Evolutionary conservation across 2,329 filamentous ascomycete species (phyloP).

Genomic region (Aspergillus oerlinghausenensis): DNA sequence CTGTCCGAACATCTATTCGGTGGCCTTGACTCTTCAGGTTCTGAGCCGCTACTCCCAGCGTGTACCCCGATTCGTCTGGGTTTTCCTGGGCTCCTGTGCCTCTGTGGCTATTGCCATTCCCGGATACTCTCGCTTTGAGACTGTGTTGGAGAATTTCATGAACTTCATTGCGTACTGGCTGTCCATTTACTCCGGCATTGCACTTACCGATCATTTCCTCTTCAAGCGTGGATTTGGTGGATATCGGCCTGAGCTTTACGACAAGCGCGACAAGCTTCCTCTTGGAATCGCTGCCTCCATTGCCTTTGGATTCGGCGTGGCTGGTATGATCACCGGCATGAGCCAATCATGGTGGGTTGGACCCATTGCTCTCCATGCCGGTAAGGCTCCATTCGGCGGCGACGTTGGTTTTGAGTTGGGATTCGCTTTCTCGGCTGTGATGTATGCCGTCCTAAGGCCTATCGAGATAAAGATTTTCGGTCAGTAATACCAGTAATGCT

Average conservation of each 20-base stretch:
- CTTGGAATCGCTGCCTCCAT: slow-evolving; percentile 58
- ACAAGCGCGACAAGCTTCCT: slow-evolving; percentile 55
- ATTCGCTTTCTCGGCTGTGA: slow-evolving; percentile 55
- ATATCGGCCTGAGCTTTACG: slow-evolving; percentile 58
- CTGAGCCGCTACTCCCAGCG: slow-evolving; percentile 55
- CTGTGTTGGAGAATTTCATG: slow-evolving; percentile 67
- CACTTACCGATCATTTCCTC: slow-evolving; percentile 62
- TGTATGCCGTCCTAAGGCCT: slow-evolving; percentile 50
- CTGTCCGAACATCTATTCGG: slow-evolving; percentile 68
- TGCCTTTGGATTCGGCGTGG: slow-evolving; percentile 61
- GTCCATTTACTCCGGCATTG: slow-evolving; percentile 66
- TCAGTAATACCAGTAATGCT: slow-evolving; percentile 25
- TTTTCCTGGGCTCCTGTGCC: slow-evolving; percentile 55
- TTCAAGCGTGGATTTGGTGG: slow-evolving; percentile 60
- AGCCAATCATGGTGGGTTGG: slow-evolving; percentile 65
- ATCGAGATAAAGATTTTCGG: slow-evolving; percentile 46
- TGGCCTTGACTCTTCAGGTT: slow-evolving; percentile 63
- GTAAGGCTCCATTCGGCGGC: slow-evolving; percentile 44
- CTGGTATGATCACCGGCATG: slow-evolving; percentile 66
- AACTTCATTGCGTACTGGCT: slow-evolving; percentile 66
- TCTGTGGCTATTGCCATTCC: slow-evolving; percentile 68
- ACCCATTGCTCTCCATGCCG: slow-evolving; percentile 59
- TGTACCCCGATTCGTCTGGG: slow-evolving; percentile 66
- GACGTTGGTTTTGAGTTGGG: slow-evolving; percentile 63
- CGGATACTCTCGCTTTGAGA: slow-evolving; percentile 62